A percentile compares a stretch with the other conserved stretches of the same genome.
These are phyloP conservation scores for Craspedostauros australis DNA, from an alignment of 108 stramenopile species.

Conservation along the genomic window DNA sequence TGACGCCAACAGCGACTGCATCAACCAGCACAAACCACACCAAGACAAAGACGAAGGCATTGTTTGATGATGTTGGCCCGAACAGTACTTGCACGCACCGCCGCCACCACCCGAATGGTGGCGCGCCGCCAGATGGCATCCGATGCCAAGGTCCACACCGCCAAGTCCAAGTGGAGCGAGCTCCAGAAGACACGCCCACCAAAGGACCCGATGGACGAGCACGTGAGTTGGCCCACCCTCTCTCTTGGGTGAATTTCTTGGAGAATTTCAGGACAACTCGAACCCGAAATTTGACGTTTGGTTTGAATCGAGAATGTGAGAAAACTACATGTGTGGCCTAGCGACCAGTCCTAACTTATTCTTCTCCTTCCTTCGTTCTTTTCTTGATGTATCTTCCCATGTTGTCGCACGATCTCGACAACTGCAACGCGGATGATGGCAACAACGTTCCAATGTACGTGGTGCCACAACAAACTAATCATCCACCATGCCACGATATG, in stretches of 20 bases:
- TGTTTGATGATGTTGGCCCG: slow-evolving; percentile 13
- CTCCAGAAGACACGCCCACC: slow-evolving; percentile 63
- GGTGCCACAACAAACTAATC: too few species aligned
- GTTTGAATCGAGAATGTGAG: too few species aligned
- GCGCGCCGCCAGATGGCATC: slow-evolving; percentile 36
- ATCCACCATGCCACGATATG: too few species aligned
- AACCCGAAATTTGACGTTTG: too few species aligned
- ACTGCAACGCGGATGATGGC: too few species aligned
- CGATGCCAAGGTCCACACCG: slow-evolving; percentile 76
- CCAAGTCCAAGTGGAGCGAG: slow-evolving; percentile 57
- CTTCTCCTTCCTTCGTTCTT: slow-evolving; percentile 1
- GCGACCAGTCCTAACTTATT: too few species aligned
- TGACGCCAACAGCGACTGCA: background rate
- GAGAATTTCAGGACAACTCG: too few species aligned
- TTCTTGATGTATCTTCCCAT: slow-evolving; percentile 1
- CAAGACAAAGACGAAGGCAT: background rate
- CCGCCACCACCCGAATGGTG: slow-evolving; percentile 12
- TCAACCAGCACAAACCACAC: background rate
- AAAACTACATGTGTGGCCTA: too few species aligned
- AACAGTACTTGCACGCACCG: slow-evolving; percentile 19
- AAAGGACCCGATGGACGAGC: slow-evolving; percentile 27
- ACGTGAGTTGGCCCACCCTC: slow-evolving; percentile 9
- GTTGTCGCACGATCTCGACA: background rate
- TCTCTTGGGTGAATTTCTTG: slow-evolving; percentile 2
- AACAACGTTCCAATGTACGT: too few species aligned